Base-by-base conservation (phyloP, 2,329 filamentous ascomycete species). In the Podosphaera leucotricha region DNA sequence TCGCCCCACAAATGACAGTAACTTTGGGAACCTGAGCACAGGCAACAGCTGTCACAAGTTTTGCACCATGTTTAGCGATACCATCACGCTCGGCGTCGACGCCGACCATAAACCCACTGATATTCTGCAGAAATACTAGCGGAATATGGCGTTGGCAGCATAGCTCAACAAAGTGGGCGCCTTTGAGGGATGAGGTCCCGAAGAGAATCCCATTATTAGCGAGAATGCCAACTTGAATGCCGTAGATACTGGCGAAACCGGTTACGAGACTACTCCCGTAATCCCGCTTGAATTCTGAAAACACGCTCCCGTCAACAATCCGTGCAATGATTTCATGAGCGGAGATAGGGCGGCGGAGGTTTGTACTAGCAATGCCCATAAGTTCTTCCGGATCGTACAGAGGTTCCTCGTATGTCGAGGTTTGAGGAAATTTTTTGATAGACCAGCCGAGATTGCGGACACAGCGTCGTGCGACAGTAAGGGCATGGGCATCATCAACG, bases 41-140 rank as follows among this genome's bases (percentile, higher is more conserved):
- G 7, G 85, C 83, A 10, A 95, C 90, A 6, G 87, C 90, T 2
- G 85, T 92, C 22, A 95, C 90, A 16, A 98, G 74, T 64, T 98
- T 95, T 5, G 90, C 90, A 36, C 90, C 90, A 57, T 95, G 92
- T 68, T 95, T 95, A 44, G 90, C 90, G 53, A 98, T 95, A 11
- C 90, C 90, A 43, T 87, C 87, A 44, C 80, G 79, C 63, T 98
- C 90, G 0, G 87, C 85, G 54, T 90, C 83, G 16, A 75, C 72
- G 38, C 90, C 90, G 26, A 98, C 90, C 90, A 98, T 98, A 71
- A 98, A 98, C 38, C 90, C 90, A 5, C 77, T 79, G 58, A 98
- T 95, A 61, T 98, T 95, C 60, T 98, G 90, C 18, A 98, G 66
- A 63, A 95, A 95, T 43, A 95, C 70, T 8, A 95, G 67, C 1